Evolutionary conservation across 495 filamentous ascomycete genomes (phyloP), one percentile per base, ranked within the genome.

Genomic region (Tuber brumale): DNA sequence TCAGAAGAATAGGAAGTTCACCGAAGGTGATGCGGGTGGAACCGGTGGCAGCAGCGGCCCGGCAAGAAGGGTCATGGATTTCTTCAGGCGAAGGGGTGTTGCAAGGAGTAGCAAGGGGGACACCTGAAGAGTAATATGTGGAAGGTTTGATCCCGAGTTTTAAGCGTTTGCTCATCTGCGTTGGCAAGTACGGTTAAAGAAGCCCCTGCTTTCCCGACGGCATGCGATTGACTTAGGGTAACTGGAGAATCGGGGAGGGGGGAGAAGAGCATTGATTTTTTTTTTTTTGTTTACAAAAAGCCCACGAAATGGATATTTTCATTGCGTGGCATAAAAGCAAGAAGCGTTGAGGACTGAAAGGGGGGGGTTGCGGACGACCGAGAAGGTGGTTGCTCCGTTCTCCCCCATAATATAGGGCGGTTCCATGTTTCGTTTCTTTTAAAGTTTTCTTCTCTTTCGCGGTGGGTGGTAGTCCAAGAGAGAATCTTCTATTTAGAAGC

Each of bases 61-160:
- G 23, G 93, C 94, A 27, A 90, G 93, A 79, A 91, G 92, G 81
- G 95, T 99, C 70, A 99, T 99, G 95, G 95, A 97, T 85, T 95
- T 97, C 84, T 99, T 99, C 86, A 89, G 95, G 81, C 86, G 94
- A 82, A 88, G 94, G 77, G 93, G 93, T 72, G 75, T 80, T 70
- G 74, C 74, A 42, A 77, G 81, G 66, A 80, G 75, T 14, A 66
- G n/a, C 27, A 82, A 82, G 77, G 81, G 77, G n/a, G 77, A 80
- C 37, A 73, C 69, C 48, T 80, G 61, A 66, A 16, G 4, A 12
- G 57, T 31, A n/a, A 76, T 48, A 57, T 14, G 66, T 66, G 61
- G 61, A n/a, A 21, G 35, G 74, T 23, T 39, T 42, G 37, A 31
- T 19, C 76, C 57, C 78, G 48, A 39, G 69, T 72, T 46, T 80